These are phyloP conservation scores for Cadophora sp. DNA, from an alignment of 2,329 filamentous ascomycete species.

Conservation along the genomic window DNA sequence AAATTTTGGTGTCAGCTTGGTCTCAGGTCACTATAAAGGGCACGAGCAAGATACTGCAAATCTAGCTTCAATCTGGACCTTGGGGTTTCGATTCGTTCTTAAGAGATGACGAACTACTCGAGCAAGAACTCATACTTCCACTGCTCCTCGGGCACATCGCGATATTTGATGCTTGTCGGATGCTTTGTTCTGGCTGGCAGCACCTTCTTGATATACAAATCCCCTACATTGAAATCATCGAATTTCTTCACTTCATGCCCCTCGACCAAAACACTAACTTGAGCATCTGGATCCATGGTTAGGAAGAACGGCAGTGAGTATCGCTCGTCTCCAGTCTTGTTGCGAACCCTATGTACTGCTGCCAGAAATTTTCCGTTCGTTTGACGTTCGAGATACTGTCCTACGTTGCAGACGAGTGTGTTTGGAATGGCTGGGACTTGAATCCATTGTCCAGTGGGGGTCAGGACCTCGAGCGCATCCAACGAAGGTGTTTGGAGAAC, in stretches of 20 bases:
- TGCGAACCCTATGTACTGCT: constrained; percentile 20
- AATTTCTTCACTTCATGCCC: constrained; percentile 35
- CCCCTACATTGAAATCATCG: constrained; percentile 42
- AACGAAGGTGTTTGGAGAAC: constrained; percentile 24
- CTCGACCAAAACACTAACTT: constrained; percentile 38
- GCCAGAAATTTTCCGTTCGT: constrained; percentile 20
- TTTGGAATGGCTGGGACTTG: constrained; percentile 20
- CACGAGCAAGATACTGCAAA: no score
- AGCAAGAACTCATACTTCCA: constrained; percentile 44
- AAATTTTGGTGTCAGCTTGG: no score
- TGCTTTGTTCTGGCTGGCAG: constrained; percentile 47
- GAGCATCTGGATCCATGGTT: constrained; percentile 32
- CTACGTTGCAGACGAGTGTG: constrained; percentile 24
- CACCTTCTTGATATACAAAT: constrained; percentile 45
- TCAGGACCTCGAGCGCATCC: constrained; percentile 21
- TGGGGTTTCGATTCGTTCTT: not conserved
- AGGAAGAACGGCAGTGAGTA: constrained; percentile 25
- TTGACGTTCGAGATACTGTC: constrained; percentile 24
- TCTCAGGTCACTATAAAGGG: no score
- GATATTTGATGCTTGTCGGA: constrained; percentile 47
- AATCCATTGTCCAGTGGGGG: constrained; percentile 22
- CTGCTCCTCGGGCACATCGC: constrained; percentile 44
- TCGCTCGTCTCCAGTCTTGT: constrained; percentile 20
- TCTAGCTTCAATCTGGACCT: no score
- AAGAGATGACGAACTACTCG: not conserved